Conservation (phyloP, 371 early-diverging fungal species). For the Funneliformis caledonium region DNA sequence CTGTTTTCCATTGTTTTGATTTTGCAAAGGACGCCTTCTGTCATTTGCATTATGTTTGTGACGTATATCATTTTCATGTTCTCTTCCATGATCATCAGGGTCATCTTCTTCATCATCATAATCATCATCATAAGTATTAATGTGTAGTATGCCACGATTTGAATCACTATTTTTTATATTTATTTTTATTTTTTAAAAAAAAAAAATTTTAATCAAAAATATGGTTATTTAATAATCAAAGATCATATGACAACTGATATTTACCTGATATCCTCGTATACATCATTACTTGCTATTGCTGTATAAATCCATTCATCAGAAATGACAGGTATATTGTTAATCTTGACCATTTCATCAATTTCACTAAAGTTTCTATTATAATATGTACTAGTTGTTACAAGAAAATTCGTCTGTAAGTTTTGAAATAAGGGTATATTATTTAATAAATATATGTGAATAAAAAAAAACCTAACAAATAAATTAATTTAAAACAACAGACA, state of each 20-base stretch:
- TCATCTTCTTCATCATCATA: neutral
- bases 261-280: constrained; percentile 14
- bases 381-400: neutral
- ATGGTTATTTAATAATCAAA: neutral
- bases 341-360: neutral
- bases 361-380: neutral
- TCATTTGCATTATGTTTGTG: neutral
- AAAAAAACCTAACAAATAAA: neutral
- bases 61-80: neutral
- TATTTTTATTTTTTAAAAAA: too few relatives aligned
- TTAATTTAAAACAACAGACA: neutral
- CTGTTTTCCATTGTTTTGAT: neutral
- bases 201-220: neutral
- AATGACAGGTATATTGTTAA: neutral
- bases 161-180: neutral
- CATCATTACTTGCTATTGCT: constrained; percentile 4
- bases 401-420: neutral
- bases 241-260: neutral
- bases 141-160: neutral
- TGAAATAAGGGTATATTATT: neutral
- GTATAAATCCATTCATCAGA: neutral
- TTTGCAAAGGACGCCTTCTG: neutral
- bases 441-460: neutral
- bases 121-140: neutral
- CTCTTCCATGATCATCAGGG: neutral